phyloP scores from a whole-genome alignment of 139 green algal genomes.

The Micractinium sp. region DNA sequence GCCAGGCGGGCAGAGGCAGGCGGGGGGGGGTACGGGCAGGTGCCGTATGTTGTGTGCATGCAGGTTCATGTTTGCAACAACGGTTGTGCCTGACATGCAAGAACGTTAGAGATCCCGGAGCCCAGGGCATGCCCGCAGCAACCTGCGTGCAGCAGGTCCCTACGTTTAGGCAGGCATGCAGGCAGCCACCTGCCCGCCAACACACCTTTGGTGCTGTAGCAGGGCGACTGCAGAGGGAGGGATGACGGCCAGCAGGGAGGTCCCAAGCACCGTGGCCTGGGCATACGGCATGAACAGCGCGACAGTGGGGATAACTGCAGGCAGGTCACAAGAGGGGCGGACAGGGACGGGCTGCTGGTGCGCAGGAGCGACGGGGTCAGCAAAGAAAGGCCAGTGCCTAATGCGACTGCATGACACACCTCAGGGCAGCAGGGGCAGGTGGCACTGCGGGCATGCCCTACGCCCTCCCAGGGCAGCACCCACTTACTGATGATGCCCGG shows the following conservation, averaged over 20 bases:
- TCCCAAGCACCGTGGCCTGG: conserved; percentile 64
- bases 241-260: conserved; percentile 72
- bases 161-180: too few relatives aligned
- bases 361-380: neutral
- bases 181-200: too few relatives aligned
- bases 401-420: too few relatives aligned
- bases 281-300: conserved; percentile 33
- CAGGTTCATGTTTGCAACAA: too few relatives aligned
- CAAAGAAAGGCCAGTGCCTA: neutral
- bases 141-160: too few relatives aligned
- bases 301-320: conserved; percentile 51
- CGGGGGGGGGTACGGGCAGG: too few relatives aligned
- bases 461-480: neutral
- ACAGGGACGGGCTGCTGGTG: neutral
- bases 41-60: too few relatives aligned
- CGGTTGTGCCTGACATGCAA: neutral
- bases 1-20: neutral
- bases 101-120: too few relatives aligned
- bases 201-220: conserved; percentile 54
- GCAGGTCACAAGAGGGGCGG: neutral
- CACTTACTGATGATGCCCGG: conserved; percentile 52
- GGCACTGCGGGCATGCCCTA: neutral
- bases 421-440: neutral
- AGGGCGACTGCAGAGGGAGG: conserved; percentile 55
- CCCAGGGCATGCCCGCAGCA: neutral